Percentiles rank a stretch among this genome's conserved stretches.
Evolutionary conservation across 306 rosid species (phyloP).

Genomic region (Citrullus mucosospermus): DNA sequence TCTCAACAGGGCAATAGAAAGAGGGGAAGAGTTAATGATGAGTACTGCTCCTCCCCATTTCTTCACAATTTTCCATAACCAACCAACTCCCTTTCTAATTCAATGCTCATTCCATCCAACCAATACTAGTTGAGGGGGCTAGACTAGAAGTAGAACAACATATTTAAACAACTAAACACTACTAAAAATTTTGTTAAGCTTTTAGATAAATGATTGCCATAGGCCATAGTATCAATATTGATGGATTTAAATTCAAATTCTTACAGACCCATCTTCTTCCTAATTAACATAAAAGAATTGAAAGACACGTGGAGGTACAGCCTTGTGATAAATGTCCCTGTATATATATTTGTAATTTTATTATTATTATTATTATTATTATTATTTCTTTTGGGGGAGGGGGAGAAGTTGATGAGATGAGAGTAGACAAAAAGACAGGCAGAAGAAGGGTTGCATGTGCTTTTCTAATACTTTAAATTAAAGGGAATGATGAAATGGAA

Average conservation of each 20-base stretch:
- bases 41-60: not conserved
- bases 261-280: too few relatives aligned
- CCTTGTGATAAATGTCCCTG: not conserved
- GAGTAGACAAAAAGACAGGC: not conserved
- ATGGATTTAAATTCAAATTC: too few relatives aligned
- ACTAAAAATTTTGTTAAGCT: too few relatives aligned
- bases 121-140: too few relatives aligned
- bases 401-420: not conserved
- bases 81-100: not conserved
- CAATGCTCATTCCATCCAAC: not conserved
- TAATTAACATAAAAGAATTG: too few relatives aligned
- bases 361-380: too few relatives aligned
- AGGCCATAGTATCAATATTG: too few relatives aligned
- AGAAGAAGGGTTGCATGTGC: not conserved
- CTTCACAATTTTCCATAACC: not conserved
- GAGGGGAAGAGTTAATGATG: not conserved
- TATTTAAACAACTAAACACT: too few relatives aligned
- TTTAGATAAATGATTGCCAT: too few relatives aligned
- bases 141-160: too few relatives aligned
- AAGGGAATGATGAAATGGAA: not conserved
- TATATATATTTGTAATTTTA: too few relatives aligned
- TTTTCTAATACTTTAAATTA: not conserved
- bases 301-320: too few relatives aligned
- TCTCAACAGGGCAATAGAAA: not conserved
- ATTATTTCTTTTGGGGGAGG: not conserved